Percentiles rank a stretch among this genome's conserved stretches.
These are phyloP conservation scores for Solanum appendiculatum DNA, from an alignment of 257 asterid genomes.

Conservation along the genomic window DNA sequence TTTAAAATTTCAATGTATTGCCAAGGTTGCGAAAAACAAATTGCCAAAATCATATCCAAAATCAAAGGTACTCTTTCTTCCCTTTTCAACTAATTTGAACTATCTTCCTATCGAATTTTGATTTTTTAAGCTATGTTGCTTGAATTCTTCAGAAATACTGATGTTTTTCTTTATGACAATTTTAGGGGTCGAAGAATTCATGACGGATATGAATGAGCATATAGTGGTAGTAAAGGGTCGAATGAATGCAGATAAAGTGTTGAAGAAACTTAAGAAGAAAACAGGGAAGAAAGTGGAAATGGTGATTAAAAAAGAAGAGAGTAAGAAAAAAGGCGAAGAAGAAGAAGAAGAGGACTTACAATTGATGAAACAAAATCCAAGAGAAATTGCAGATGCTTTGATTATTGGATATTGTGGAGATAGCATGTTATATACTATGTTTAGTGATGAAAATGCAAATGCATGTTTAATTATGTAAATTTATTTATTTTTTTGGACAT, in stretches of 20 bases:
- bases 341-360: not conserved
- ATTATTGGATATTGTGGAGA: constrained; percentile 25
- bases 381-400: constrained; percentile 12
- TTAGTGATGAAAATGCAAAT: constrained; percentile 77
- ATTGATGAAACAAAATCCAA: not conserved
- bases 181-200: constrained; percentile 57
- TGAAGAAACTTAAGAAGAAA: constrained; percentile 59
- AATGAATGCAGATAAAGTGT: constrained; percentile 42
- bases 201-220: constrained; percentile 55
- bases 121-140: no score
- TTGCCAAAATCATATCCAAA: constrained; percentile 57
- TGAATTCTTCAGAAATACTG: no score
- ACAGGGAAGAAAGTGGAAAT: constrained; percentile 59
- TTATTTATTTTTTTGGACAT: not conserved
- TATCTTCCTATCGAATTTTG: not conserved
- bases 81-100: not conserved
- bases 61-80: constrained; percentile 44
- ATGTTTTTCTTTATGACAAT: not conserved
- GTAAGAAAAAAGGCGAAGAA: not conserved
- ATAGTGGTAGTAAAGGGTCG: constrained; percentile 44
- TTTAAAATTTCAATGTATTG: constrained; percentile 71
- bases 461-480: constrained; percentile 59
- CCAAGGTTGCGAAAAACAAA: constrained; percentile 74
- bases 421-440: constrained; percentile 31
- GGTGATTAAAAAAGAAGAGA: constrained; percentile 12